Base-by-base conservation (phyloP, 192 early-diverging fungal species). In the Jimgerdemannia lactiflua region DNA sequence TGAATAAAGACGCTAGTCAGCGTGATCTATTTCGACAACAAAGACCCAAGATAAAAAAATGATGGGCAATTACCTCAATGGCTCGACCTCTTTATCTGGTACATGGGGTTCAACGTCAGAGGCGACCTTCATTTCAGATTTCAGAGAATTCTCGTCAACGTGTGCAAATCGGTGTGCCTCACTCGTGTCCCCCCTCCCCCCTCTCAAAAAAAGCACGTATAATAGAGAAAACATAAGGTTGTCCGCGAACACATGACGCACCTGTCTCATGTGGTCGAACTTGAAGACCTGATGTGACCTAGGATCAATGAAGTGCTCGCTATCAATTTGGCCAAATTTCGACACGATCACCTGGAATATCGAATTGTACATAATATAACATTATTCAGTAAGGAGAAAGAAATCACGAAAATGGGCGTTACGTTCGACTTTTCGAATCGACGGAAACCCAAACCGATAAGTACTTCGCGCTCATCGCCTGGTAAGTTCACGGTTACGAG, bases 241-340 rank as follows among this genome's bases (percentile, higher is more conserved):
- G n/a, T n/a, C n/a, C n/a, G n/a, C n/a, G n/a, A n/a, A n/a, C n/a
- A n/a, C n/a, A n/a, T n/a, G n/a, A 11, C 20, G 75, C 75, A 88
- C 83, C 72, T 90, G 85, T 70, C 86, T 87, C 73, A 97, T 82
- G 75, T 96, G 95, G 83, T 99, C 95, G 67, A 97, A 90, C 29
- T 79, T 79, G 80, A 95, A 97, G 42, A 79, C 80, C 68, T 90
- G 82, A 64, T 84, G 82, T n/a, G 91, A 87, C 70, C 87, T 91
- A 14, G 93, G 93, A 71, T 97, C 92, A 39, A 93, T 68, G 80
- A 89, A 98, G 65, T 88, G 89, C 17, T 84, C 86, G 18, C 80
- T 86, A 11, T 89, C 90, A 7, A 94, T 68, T 70, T 89, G 87
- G 70, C 90, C 92, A 74, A 93, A 86, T 70, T 92, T 91, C 3